Conservation (phyloP, 345 rosid genomes). For the Nasturtium officinale region DNA sequence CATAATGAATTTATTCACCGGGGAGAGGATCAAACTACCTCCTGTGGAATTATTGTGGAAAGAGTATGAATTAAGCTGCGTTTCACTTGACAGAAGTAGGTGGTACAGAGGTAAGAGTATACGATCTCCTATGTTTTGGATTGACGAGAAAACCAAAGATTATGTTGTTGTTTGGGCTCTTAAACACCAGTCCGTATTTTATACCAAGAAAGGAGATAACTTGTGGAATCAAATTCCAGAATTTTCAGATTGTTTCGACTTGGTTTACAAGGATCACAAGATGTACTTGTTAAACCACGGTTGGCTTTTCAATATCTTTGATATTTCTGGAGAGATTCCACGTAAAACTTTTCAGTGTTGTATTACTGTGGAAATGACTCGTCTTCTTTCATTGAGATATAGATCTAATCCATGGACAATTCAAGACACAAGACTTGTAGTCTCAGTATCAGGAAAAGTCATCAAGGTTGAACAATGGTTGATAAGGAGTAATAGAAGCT, state of each 20-base stretch:
- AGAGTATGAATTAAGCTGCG: neutral
- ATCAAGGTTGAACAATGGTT: neutral
- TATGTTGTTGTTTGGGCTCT: neutral
- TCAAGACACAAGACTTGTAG: neutral
- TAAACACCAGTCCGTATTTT: neutral
- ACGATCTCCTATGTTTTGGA: neutral
- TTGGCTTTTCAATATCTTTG: neutral
- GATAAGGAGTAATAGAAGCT: fast-evolving
- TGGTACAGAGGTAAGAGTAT: neutral
- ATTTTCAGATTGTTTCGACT: neutral
- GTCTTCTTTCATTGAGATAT: too few relatives aligned
- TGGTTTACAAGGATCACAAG: slow-evolving; percentile 12
- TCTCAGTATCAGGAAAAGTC: slow-evolving; percentile 5
- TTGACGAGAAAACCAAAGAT: slow-evolving; percentile 2
- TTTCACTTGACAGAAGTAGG: neutral
- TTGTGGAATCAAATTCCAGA: neutral
- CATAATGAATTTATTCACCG: neutral
- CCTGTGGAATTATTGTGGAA: neutral
- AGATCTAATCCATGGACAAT: neutral
- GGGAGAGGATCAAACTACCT: neutral
- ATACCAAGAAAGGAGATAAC: slow-evolving; percentile 2
- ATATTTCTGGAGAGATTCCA: neutral
- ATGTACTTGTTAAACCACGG: neutral
- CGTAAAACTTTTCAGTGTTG: neutral
- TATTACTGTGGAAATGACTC: neutral